These are phyloP conservation scores for Xylaria castorea DNA, from an alignment of 495 filamentous ascomycete species.

Conservation along the genomic window DNA sequence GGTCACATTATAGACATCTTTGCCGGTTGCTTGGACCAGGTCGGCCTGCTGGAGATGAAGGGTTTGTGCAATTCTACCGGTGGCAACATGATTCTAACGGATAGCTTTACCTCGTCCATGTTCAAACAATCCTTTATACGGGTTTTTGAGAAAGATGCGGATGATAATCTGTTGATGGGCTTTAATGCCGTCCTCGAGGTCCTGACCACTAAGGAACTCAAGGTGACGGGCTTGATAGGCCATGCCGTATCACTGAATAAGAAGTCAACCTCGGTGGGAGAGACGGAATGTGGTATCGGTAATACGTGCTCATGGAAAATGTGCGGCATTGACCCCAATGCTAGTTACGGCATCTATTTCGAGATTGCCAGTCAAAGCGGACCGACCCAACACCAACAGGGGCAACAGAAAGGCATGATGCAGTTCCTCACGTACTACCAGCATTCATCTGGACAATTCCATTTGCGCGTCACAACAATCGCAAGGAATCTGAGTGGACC, in stretches of 20 bases:
- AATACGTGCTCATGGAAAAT: constrained; percentile 99
- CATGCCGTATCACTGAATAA: constrained; percentile 97
- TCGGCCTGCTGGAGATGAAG: constrained; percentile 99
- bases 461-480: constrained; percentile 93
- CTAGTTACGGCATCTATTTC: constrained; percentile 96
- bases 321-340: constrained; percentile 93
- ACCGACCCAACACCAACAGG: constrained; percentile 82
- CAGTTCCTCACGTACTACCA: constrained; percentile 99
- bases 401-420: constrained; percentile 92
- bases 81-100: constrained; percentile 97
- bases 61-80: constrained; percentile 94
- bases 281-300: constrained; percentile 98
- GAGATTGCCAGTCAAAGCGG: constrained; percentile 96
- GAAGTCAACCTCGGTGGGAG: constrained; percentile 95
- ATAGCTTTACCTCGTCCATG: constrained; percentile 99
- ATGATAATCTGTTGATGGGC: constrained; percentile 95
- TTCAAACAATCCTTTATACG: constrained; percentile 99
- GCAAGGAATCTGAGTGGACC: constrained; percentile 91
- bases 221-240: constrained; percentile 97
- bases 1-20: constrained; percentile 98
- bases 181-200: constrained; percentile 98
- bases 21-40: constrained; percentile 97
- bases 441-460: constrained; percentile 93
- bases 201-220: constrained; percentile 96
- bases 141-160: constrained; percentile 94